Evolutionary conservation across 208 protist species (phyloP), one percentile per base, ranked within the genome.

Genomic region (Wallacemonas rigidus): DNA sequence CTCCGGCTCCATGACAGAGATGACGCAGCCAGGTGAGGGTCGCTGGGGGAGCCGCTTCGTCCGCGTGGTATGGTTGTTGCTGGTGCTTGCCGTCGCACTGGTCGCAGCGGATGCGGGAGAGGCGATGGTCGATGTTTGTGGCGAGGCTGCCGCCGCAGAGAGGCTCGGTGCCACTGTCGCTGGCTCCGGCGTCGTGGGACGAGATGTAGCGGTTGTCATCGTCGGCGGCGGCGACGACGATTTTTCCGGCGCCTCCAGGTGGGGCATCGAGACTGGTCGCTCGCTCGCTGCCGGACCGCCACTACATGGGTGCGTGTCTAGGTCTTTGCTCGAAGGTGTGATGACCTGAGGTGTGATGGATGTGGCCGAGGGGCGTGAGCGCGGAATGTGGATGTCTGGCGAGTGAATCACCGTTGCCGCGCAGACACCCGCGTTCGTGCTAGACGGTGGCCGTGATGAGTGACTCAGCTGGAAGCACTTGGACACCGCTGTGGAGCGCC

Each of bases 301-400:
- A 15, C 60, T 41, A 17, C 60, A 53, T 9, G n/a, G 60, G 4
- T 41, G 60, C 14, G 40, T 11, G 7, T 65, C 60, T 6, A 12
- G 40, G 41, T 65, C 60, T 17, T 48, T 65, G 60, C 41, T 65
- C 14, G 60, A 65, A 9, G 60, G 60, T 45, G 60, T 65, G 60
- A 39, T 65, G 41, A 48, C 60, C 60, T 65, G 8, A 7, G 60
- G 60, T 44, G 60, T 65, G 41, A 65, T 45, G 60, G 60, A 65
- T n/a, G 60, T 65, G 41, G 17, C 60, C n/a, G 60, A 65, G 3
- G 60, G 60, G 9, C 60, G 38, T 8, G 60, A 65, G 41, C 36
- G 60, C 41, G 60, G 60, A 4, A 65, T 48, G 60, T 65, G 60
- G 12, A 65, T 65, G 3, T 65, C 60, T 4, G 7, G 7, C 38